Evolutionary conservation across 257 asterid genomes (phyloP), one percentile per base, ranked within the genome.

Genomic region (Solanum bukasovii): DNA sequence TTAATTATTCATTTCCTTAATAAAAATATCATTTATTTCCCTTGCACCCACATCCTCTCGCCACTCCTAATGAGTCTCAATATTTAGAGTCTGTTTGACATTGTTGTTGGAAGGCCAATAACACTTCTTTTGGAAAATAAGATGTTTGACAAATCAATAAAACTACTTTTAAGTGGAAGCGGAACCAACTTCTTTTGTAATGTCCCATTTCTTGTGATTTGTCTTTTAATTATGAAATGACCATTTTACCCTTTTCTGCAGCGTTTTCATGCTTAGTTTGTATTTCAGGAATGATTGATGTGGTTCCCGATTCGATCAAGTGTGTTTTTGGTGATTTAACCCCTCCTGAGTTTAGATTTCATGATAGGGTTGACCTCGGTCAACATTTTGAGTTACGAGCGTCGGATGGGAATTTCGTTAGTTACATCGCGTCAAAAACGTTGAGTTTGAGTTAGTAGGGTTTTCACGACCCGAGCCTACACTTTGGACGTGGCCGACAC

Each of bases 191-290:
- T 56, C 9, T 56, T 25, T 56, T 52, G 65, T 56, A 20, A 7
- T 56, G 4, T 56, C 65, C n/a, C 65, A 56, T 56, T 56, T 56
- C 65, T 56, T 56, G 0, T 20, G 65, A 56, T 20, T 56, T 56
- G n/a, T 1, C 0, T 56, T 56, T 56, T 56, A 56, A 56, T 56
- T 18, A 7, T 56, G 65, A 56, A 56, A 56, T 18, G 65, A 20
- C 25, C n/a, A 56, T 56, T 18, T 56, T 20, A 0, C 11, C 65
- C n/a, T 56, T 56, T 7, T 0, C 0, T 18, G 2, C 1, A 56
- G n/a, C 10, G 0, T 56, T 56, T 56, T 52, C 65, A 56, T 56
- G 65, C 11, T 56, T 56, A 56, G 10, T 56, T 6, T 56, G 65
- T 56, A 20, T 56, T 18, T 56, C 65, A 20, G 4, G 65, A 56